A percentile compares a stretch with the other conserved stretches of the same genome.
phyloP scores from a whole-genome alignment of 352 stramenopile species.

The Phytophthora foliorum region DNA sequence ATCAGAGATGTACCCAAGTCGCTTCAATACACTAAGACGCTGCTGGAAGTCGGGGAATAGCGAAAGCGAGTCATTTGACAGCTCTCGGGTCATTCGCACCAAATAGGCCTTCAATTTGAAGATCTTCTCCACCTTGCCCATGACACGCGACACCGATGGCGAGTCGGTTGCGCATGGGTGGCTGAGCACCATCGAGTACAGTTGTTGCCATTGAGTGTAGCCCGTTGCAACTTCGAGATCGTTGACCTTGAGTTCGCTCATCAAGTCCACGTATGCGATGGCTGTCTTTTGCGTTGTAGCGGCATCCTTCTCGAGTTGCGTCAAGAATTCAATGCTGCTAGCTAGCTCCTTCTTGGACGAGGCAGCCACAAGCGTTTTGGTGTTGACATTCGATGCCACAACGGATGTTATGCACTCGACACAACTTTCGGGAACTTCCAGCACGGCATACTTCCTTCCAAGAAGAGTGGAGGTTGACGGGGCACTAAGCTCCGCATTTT shows the following conservation, averaged over 20 bases:
- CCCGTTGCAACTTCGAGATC: slow-evolving; percentile 80
- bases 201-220: slow-evolving; percentile 69
- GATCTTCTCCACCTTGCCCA: slow-evolving; percentile 78
- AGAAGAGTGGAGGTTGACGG: slow-evolving; percentile 67
- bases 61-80: slow-evolving; percentile 92
- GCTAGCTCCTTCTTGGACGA: slow-evolving; percentile 84
- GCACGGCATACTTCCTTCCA: slow-evolving; percentile 72
- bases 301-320: slow-evolving; percentile 82
- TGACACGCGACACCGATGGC: slow-evolving; percentile 54
- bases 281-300: slow-evolving; percentile 47
- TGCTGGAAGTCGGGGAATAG: slow-evolving; percentile 98
- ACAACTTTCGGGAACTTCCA: slow-evolving; percentile 85
- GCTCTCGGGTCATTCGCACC: slow-evolving; percentile 58
- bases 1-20: slow-evolving; percentile 95
- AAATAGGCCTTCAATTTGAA: slow-evolving; percentile 82
- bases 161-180: slow-evolving; percentile 59
- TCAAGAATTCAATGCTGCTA: slow-evolving; percentile 73
- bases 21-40: slow-evolving; percentile 92
- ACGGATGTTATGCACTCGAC: slow-evolving; percentile 72
- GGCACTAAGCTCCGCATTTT: slow-evolving; percentile 53
- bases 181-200: slow-evolving; percentile 59
- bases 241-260: slow-evolving; percentile 82
- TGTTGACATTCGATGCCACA: slow-evolving; percentile 57
- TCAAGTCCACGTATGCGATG: slow-evolving; percentile 72
- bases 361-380: slow-evolving; percentile 64